Evolutionary conservation across 805 yeast genomes (phyloP).

Genomic region (Suhomyces kilbournensis): DNA sequence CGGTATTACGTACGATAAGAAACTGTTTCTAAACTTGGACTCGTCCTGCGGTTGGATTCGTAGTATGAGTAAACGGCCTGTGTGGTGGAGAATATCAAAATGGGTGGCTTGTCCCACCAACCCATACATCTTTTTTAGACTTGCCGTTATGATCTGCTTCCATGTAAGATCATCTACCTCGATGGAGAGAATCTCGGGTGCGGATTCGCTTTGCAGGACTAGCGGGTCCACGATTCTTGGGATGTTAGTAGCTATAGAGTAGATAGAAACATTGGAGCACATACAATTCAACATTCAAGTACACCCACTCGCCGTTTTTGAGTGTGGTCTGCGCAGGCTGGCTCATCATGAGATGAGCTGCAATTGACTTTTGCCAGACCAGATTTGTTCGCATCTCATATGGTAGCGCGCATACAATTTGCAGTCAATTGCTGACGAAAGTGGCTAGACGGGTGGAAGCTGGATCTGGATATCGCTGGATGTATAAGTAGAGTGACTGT

Average conservation of each 20-base stretch:
- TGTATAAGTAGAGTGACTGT: conserved; percentile 14
- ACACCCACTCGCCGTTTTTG: conserved; percentile 12
- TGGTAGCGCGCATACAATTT: background rate
- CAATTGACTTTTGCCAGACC: background rate
- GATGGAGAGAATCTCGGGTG: conserved; percentile 2
- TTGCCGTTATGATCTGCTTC: conserved; percentile 14
- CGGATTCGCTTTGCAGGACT: background rate
- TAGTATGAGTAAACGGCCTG: conserved; percentile 14
- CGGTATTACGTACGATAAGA: conserved; percentile 29
- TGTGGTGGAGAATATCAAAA: conserved; percentile 14
- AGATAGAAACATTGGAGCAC: conserved; percentile 3
- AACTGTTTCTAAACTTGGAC: conserved; percentile 28
- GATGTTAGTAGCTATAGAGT: conserved; percentile 7
- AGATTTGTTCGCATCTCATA: background rate
- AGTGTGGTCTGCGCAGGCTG: background rate
- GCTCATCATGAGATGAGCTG: background rate
- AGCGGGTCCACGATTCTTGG: conserved; percentile 9
- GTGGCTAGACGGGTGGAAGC: conserved; percentile 13
- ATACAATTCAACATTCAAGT: conserved; percentile 14
- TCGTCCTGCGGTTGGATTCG: conserved; percentile 29
- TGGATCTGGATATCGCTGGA: conserved; percentile 31
- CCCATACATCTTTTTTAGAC: conserved; percentile 15
- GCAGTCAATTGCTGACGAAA: background rate
- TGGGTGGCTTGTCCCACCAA: conserved; percentile 17
- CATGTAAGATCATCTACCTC: conserved; percentile 15